Conservation (phyloP, 2,329 filamentous ascomycete species). For the Sordariomycetes sp. region DNA sequence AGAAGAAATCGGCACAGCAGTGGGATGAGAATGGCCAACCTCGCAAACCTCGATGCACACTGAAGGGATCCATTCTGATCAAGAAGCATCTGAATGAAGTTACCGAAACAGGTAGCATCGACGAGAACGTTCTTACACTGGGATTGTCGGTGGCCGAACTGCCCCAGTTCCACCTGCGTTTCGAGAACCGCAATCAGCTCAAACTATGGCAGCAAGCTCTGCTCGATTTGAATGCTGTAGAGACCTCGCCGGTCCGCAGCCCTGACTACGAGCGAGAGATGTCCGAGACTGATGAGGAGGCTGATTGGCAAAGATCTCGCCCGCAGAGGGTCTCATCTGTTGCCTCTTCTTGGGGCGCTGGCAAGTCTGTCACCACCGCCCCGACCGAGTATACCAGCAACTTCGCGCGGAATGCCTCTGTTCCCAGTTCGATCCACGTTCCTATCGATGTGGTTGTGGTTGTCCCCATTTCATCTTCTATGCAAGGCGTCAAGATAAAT, state of each 20-base stretch:
- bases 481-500: slow-evolving; percentile 99
- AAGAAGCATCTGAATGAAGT: slow-evolving; percentile 96
- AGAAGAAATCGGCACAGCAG: slow-evolving; percentile 68
- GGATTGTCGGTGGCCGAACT: slow-evolving; percentile 87
- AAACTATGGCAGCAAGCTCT: slow-evolving; percentile 87
- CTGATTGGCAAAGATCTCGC: slow-evolving; percentile 59
- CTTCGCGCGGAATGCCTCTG: slow-evolving; percentile 34
- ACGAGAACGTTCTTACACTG: slow-evolving; percentile 79
- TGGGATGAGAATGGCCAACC: slow-evolving; percentile 55
- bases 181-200: slow-evolving; percentile 73
- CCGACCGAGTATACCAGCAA: slow-evolving; percentile 86
- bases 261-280: slow-evolving; percentile 74
- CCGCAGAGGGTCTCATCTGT: slow-evolving; percentile 71
- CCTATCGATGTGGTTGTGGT: slow-evolving; percentile 94
- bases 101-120: slow-evolving; percentile 56
- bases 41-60: slow-evolving; percentile 67
- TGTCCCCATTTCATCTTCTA: slow-evolving; percentile 93
- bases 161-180: slow-evolving; percentile 88
- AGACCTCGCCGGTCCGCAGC: slow-evolving; percentile 53
- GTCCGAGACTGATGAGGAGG: slow-evolving; percentile 78
- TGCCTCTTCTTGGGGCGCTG: slow-evolving; percentile 72
- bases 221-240: slow-evolving; percentile 69
- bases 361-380: slow-evolving; percentile 76
- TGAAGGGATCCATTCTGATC: slow-evolving; percentile 96
- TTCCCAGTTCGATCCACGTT: slow-evolving; percentile 60